Evolutionary conservation across 2,329 filamentous ascomycete species (phyloP), one percentile per base, ranked within the genome.

Genomic region (Arthrobotrys conoides): DNA sequence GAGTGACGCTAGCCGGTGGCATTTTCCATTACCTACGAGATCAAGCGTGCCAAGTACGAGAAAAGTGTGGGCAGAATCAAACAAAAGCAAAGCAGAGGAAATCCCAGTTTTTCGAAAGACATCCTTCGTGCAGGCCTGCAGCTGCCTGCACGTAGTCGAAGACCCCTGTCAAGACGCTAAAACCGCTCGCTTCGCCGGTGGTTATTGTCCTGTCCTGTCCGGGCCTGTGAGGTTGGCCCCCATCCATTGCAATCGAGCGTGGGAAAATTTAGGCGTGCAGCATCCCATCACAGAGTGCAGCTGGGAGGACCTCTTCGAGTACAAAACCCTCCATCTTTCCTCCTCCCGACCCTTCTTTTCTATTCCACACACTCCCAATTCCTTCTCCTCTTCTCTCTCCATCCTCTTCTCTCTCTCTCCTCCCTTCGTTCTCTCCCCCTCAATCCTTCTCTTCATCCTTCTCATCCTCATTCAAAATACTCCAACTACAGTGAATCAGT

Each of bases 281-380:
- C 48, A 59, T 46, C 53, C 67, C 67, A 70, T 57, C 67, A 61
- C 41, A 51, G 51, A 55, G 53, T 41, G 68, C 68, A 57, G 57
- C 36, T 65, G 46, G 46, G 61, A 71, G 57, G 46, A 64, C 41
- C 64, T 67, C 48, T 70, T 75, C 75, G 75, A 78, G 75, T 78
- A 78, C 75, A 78, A 78, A 78, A 78, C 75, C 75, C 75, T 71
- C 75, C 61, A 72, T 70, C 70, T 61, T 63, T 68, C 71, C 71
- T 71, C 67, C 44, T 67, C 75, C 73, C 75, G 75, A 75, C 33
- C 71, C 68, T 68, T 68, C 67, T 41, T 77, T 67, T 68, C 63
- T 36, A 55, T 67, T 72, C 75, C 61, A 33, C 44, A 67, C 67
- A 64, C 36, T 53, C 68, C 48, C 63, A 73, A 55, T 61, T 79